These are phyloP conservation scores for Nasturtium officinale DNA, from an alignment of 345 rosid species.

Conservation along the genomic window DNA sequence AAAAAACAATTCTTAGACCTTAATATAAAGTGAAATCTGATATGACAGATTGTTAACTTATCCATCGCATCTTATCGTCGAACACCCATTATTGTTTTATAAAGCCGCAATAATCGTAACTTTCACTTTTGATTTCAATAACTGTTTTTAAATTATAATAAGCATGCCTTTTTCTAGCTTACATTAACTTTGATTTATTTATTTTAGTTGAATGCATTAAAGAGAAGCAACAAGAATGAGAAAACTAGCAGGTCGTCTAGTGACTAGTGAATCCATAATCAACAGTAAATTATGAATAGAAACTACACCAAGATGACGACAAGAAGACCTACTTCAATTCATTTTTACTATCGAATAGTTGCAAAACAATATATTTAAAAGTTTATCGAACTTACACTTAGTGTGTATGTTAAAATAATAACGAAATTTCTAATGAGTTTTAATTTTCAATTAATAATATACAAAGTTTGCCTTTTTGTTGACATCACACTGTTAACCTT, in stretches of 20 bases:
- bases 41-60: conserved; percentile 27
- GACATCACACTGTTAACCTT: too few species aligned
- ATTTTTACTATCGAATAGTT: neutral
- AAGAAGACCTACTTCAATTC: too few species aligned
- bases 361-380: neutral
- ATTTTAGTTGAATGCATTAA: neutral
- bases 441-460: too few species aligned
- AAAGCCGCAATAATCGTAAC: conserved; percentile 18
- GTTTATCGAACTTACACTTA: neutral
- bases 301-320: neutral
- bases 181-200: conserved; percentile 20
- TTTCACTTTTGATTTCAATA: conserved; percentile 16
- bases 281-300: neutral
- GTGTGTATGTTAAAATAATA: neutral
- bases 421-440: too few species aligned
- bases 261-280: neutral
- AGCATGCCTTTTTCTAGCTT: conserved; percentile 10
- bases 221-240: conserved; percentile 4
- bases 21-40: neutral
- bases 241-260: neutral
- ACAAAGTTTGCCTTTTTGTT: too few species aligned
- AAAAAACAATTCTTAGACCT: conserved; percentile 15
- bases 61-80: conserved; percentile 30
- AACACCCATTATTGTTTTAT: conserved; percentile 9
- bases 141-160: neutral